Evolutionary conservation across 164 flowering plant genomes (phyloP).

Genomic region (Stephania yunnanensis): DNA sequence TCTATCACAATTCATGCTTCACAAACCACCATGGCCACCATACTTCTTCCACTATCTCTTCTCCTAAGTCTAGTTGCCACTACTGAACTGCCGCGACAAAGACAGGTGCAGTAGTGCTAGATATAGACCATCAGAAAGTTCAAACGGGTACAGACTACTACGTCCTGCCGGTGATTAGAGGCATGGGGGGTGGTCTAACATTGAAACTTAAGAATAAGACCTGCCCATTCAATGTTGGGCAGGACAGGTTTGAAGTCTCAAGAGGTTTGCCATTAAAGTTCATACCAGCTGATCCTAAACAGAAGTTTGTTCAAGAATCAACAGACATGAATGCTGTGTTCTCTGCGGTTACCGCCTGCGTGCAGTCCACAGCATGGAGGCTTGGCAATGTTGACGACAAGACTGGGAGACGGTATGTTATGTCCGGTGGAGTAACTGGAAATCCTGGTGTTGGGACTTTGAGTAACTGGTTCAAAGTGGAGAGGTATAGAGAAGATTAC

Average conservation of each 20-base stretch:
- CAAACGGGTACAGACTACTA: slow-evolving; percentile 18
- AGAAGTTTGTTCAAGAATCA: slow-evolving; percentile 5
- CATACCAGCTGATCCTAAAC: neutral
- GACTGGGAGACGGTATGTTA: slow-evolving; percentile 19
- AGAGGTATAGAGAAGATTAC: slow-evolving; percentile 19
- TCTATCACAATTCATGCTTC: neutral
- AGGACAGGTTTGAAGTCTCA: slow-evolving; percentile 7
- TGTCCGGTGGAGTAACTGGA: slow-evolving; percentile 16
- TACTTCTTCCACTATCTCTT: neutral
- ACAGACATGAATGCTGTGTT: slow-evolving; percentile 21
- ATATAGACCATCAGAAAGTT: slow-evolving; percentile 17
- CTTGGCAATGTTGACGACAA: neutral
- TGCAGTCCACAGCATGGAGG: slow-evolving; percentile 29
- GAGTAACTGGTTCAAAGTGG: slow-evolving; percentile 29
- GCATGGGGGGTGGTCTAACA: slow-evolving; percentile 21
- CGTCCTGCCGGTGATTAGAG: slow-evolving; percentile 10
- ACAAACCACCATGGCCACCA: neutral
- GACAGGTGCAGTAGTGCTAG: slow-evolving; percentile 14
- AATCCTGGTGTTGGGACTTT: slow-evolving; percentile 18
- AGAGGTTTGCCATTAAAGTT: slow-evolving; percentile 20
- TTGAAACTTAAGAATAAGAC: slow-evolving; percentile 7
- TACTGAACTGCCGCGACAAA: neutral
- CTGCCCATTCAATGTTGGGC: slow-evolving; percentile 21
- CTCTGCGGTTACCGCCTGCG: slow-evolving; percentile 21
- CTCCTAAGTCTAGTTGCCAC: neutral